A percentile compares a stretch with the other conserved stretches of the same genome.
Conservation (phyloP, 192 early-diverging fungal species). For the Helicostylum pulchrum region DNA sequence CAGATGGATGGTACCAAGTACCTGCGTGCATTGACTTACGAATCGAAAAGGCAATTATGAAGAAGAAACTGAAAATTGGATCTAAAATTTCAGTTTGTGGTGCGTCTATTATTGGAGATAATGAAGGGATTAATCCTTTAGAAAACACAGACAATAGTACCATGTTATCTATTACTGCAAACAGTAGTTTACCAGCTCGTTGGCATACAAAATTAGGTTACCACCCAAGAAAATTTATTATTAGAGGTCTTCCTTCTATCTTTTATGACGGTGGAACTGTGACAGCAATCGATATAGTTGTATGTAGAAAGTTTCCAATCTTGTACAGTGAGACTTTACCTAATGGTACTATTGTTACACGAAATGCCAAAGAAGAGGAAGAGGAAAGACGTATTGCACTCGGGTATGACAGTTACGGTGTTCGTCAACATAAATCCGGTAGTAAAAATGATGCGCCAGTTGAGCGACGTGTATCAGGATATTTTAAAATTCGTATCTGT, state of each 20-base stretch:
- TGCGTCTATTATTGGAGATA: constrained; percentile 42
- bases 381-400: not conserved
- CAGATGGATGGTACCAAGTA: constrained; percentile 75
- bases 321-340: constrained; percentile 46
- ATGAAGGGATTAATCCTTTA: constrained; percentile 32
- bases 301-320: constrained; percentile 54
- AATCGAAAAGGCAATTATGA: constrained; percentile 36
- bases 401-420: not conserved
- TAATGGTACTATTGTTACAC: constrained; percentile 41
- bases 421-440: not conserved
- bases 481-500: constrained; percentile 47
- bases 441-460: constrained; percentile 1
- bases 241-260: constrained; percentile 33
- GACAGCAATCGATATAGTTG: constrained; percentile 57
- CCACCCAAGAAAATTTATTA: constrained; percentile 32
- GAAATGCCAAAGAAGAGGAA: constrained; percentile 55
- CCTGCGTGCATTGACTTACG: constrained; percentile 47
- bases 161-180: constrained; percentile 46
- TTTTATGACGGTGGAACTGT: constrained; percentile 56
- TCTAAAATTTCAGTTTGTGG: constrained; percentile 58
- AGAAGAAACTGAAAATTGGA: constrained; percentile 50
- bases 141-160: constrained; percentile 29
- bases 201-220: constrained; percentile 69
- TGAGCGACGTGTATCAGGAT: constrained; percentile 37
- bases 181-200: constrained; percentile 49